Evolutionary conservation across 352 stramenopile genomes (phyloP).

Genomic region (Bremia lactucae): DNA sequence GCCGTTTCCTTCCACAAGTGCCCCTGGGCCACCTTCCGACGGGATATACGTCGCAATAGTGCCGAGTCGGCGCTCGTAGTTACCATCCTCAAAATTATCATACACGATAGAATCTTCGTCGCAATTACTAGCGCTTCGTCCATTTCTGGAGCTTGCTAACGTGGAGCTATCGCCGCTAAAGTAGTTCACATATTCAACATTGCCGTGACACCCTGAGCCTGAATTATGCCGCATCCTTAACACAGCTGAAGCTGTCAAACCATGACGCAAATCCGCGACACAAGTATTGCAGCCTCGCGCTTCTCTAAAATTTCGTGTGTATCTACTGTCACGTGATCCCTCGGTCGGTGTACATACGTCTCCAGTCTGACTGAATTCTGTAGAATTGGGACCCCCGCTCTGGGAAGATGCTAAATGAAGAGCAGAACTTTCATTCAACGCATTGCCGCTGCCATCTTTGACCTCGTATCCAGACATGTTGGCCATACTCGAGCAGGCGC

Average conservation of each 20-base stretch:
- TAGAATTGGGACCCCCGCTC: constrained; percentile 2
- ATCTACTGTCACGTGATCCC: constrained; percentile 6
- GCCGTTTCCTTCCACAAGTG: constrained; percentile 12
- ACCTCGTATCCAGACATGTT: constrained; percentile 31
- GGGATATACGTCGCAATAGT: constrained; percentile 26
- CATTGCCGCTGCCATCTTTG: constrained; percentile 16
- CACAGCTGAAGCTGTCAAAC: constrained; percentile 12
- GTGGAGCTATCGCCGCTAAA: constrained; percentile 10
- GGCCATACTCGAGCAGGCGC: constrained; percentile 49
- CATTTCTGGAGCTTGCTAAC: constrained; percentile 11
- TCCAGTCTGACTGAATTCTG: constrained; percentile 19
- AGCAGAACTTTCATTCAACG: constrained; percentile 9
- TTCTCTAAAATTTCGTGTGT: constrained; percentile 7
- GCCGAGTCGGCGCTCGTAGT: constrained; percentile 20
- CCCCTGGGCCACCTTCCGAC: constrained; percentile 12
- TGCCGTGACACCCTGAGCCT: constrained; percentile 10
- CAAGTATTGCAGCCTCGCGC: constrained; percentile 25
- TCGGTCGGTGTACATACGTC: constrained; percentile 13
- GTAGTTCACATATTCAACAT: constrained; percentile 8
- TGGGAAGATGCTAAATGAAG: constrained; percentile 8
- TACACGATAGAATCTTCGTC: constrained; percentile 20
- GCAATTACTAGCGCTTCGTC: constrained; percentile 12
- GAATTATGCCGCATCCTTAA: constrained; percentile 7
- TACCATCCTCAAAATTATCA: constrained; percentile 23
- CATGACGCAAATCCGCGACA: constrained; percentile 23